phyloP scores from a whole-genome alignment of 345 rosid species.

The Zanthoxylum bungeanum region DNA sequence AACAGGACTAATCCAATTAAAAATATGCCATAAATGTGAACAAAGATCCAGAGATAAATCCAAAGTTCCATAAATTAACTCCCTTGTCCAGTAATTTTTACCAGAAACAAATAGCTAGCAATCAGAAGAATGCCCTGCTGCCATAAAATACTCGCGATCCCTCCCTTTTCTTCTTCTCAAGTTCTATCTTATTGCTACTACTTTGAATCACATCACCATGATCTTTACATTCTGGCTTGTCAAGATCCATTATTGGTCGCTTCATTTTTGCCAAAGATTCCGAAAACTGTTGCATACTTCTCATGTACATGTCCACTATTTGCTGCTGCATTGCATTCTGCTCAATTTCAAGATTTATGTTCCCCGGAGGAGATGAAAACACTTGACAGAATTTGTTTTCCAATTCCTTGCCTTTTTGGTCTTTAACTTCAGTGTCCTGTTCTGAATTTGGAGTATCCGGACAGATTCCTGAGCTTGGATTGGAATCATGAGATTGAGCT shows the following conservation, averaged over 20 bases:
- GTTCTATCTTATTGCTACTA: constrained; percentile 27
- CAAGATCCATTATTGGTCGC: constrained; percentile 80
- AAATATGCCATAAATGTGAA: no score
- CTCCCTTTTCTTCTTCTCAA: constrained; percentile 71
- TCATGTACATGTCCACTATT: constrained; percentile 97
- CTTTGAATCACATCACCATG: constrained; percentile 36
- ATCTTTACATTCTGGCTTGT: constrained; percentile 37
- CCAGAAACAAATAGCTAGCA: no score
- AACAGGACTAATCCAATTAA: constrained; percentile 1
- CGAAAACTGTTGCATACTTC: constrained; percentile 87
- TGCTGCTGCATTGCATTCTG: constrained; percentile 91
- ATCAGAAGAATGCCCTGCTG: constrained; percentile 90
- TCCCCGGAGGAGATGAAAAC: constrained; percentile 40
- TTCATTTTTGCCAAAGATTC: constrained; percentile 92
- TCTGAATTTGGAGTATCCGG: constrained; percentile 65
- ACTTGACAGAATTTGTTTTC: constrained; percentile 26
- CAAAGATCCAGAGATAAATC: no score
- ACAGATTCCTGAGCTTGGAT: constrained; percentile 28
- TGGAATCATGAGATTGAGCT: constrained; percentile 23
- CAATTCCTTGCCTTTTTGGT: constrained; percentile 29
- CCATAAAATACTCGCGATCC: constrained; percentile 91
- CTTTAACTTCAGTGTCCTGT: constrained; percentile 28
- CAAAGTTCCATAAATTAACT: no score
- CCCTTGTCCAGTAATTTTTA: no score
- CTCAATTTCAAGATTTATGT: constrained; percentile 53